These are phyloP conservation scores for Volvox reticuliferus DNA, from an alignment of 139 green algal genomes.

Conservation along the genomic window DNA sequence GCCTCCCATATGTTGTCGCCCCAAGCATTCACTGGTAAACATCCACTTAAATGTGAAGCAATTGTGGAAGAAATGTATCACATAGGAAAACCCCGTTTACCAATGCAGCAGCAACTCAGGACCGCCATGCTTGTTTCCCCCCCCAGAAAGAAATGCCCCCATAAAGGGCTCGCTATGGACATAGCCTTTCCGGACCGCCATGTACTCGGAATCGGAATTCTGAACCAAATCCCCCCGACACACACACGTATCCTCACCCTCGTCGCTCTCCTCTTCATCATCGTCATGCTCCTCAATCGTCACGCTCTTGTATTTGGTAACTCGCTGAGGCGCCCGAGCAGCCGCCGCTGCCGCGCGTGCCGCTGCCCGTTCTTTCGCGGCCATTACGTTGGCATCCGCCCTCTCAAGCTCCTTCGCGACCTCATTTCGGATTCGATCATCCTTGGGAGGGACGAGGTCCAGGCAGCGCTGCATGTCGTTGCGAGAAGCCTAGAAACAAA, in stretches of 20 bases:
- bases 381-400: neutral
- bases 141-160: too few relatives aligned
- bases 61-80: too few relatives aligned
- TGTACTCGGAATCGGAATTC: too few relatives aligned
- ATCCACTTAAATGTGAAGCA: too few relatives aligned
- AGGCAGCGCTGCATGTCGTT: constrained; percentile 42
- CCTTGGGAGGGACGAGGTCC: constrained; percentile 15
- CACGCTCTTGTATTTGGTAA: constrained; percentile 36
- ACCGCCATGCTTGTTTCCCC: too few relatives aligned
- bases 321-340: constrained; percentile 28
- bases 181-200: too few relatives aligned
- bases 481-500: neutral
- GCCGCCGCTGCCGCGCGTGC: constrained; percentile 12
- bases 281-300: constrained; percentile 49
- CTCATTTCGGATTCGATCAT: neutral
- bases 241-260: neutral
- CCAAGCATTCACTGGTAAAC: too few relatives aligned
- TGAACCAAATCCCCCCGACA: too few relatives aligned
- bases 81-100: too few relatives aligned
- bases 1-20: too few relatives aligned
- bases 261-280: constrained; percentile 45
- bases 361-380: neutral
- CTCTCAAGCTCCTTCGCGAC: constrained; percentile 31
- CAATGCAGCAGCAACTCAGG: too few relatives aligned
- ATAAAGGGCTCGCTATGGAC: too few relatives aligned